A percentile compares a stretch with the other conserved stretches of the same genome.
phyloP scores from a whole-genome alignment of 306 rosid species.

The Castanospermum australe region DNA sequence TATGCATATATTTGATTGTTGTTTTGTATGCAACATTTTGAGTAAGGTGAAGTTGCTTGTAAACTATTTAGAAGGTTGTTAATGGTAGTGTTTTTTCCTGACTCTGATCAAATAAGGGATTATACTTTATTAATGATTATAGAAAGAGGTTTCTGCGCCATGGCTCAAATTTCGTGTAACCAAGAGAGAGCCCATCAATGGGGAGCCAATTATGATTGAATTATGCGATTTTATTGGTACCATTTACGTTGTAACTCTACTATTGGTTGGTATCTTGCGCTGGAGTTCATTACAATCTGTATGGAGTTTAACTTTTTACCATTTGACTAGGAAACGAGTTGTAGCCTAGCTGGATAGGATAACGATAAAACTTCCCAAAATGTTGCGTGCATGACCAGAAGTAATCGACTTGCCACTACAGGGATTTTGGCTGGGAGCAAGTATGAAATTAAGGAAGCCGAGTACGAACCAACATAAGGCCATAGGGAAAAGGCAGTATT shows the following conservation, averaged over 20 bases:
- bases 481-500: not conserved
- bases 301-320: too few relatives aligned
- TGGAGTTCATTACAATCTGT: not conserved
- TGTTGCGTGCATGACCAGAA: not conserved
- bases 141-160: not conserved
- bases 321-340: not conserved
- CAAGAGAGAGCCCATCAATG: not conserved
- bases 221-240: not conserved
- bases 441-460: too few relatives aligned
- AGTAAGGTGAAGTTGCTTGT: not conserved
- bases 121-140: not conserved
- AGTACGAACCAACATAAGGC: not conserved
- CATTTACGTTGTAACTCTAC: not conserved
- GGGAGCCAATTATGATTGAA: not conserved
- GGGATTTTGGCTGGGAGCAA: too few relatives aligned
- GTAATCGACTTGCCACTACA: too few relatives aligned
- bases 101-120: not conserved
- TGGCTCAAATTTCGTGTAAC: not conserved
- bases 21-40: not conserved
- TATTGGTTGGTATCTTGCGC: not conserved
- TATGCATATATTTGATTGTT: conserved; percentile 4
- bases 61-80: not conserved
- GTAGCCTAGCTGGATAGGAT: too few relatives aligned
- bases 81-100: not conserved
- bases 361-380: not conserved